Base-by-base conservation (phyloP, 495 filamentous ascomycete genomes). In the Aspergillus indologenus region DNA sequence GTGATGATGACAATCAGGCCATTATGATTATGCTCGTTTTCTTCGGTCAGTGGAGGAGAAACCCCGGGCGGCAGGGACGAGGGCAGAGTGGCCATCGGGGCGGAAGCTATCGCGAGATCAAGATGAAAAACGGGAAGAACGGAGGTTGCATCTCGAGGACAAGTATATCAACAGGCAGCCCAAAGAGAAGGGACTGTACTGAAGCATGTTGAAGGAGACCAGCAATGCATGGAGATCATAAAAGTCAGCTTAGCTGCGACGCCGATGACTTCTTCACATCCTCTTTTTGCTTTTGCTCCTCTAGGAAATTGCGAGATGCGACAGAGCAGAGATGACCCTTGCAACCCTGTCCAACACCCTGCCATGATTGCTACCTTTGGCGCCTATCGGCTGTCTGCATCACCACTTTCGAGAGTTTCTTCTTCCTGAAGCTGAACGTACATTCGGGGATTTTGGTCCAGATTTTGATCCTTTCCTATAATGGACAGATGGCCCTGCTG, bases 1-100 rank as follows among this genome's bases (percentile, higher is more conserved):
- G 70, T 66, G 19, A 68, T 55, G 0, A 72, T 59, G 12, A 68
- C 68, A n/a, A 72, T 48, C 43, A 70, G 46, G 11, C 65, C 70
- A 21, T 63, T 70, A 40, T 70, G 70, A 29, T 72, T 60, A 42
- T 68, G 19, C 1, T 61, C 60, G 46, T 66, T 72, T 24, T 72
- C 61, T 9, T 55, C 49, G 11, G 64, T 67, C 14, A 70, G 59
- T 24, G 68, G 70, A 14, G 68, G 55, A 9, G 45, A 63, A 2
- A 70, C 50, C 1, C 59, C 64, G 2, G 61, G 53, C 1, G 64
- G 63, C 11, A 62, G 49, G 15, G 48, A 31, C 5, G 48, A 26
- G 5, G 24, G 12, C 4, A 18, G 23, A 12, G 2, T 29, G 1
- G 48, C 23, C 48, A 51, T 51, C 0, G 24, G 22, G n/a, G 21